phyloP scores from a whole-genome alignment of 495 filamentous ascomycete species.

The Polyplosphaeria fusca region DNA sequence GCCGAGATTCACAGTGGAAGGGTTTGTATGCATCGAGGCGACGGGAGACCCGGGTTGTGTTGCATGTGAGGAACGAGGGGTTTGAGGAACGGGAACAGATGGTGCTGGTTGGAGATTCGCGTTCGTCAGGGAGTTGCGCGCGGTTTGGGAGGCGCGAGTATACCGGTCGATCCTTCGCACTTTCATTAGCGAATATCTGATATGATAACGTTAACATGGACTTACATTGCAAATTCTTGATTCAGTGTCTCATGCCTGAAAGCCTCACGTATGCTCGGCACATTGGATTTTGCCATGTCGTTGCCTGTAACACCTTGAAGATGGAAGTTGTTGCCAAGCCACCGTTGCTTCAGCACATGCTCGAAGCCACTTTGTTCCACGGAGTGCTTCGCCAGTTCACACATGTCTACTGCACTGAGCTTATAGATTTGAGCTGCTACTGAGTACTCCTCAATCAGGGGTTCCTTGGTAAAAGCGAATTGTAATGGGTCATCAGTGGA shows the following conservation, averaged over 20 bases:
- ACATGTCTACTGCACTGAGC: constrained; percentile 96
- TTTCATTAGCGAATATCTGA: neutral
- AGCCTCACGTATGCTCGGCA: constrained; percentile 84
- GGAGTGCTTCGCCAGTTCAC: constrained; percentile 92
- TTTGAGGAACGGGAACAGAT: constrained; percentile 17
- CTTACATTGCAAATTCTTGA: constrained; percentile 76
- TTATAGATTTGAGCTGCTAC: constrained; percentile 99
- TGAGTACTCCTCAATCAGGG: constrained; percentile 95
- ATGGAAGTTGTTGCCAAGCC: constrained; percentile 75
- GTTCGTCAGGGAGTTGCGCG: constrained; percentile 12
- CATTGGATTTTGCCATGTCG: constrained; percentile 89
- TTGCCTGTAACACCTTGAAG: constrained; percentile 76
- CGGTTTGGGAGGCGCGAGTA: constrained; percentile 24
- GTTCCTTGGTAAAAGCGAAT: constrained; percentile 98
- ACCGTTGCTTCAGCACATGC: constrained; percentile 77
- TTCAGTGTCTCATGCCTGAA: constrained; percentile 81
- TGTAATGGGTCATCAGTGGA: constrained; percentile 97
- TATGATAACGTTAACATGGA: neutral
- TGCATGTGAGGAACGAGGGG: constrained; percentile 14
- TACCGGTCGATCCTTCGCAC: constrained; percentile 38
- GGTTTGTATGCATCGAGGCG: constrained; percentile 32
- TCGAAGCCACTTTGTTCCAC: constrained; percentile 95
- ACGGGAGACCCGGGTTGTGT: constrained; percentile 34
- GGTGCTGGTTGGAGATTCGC: constrained; percentile 22
- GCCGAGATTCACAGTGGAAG: constrained; percentile 23